Conservation (phyloP, 83 land plant species). For the Picea abies region DNA sequence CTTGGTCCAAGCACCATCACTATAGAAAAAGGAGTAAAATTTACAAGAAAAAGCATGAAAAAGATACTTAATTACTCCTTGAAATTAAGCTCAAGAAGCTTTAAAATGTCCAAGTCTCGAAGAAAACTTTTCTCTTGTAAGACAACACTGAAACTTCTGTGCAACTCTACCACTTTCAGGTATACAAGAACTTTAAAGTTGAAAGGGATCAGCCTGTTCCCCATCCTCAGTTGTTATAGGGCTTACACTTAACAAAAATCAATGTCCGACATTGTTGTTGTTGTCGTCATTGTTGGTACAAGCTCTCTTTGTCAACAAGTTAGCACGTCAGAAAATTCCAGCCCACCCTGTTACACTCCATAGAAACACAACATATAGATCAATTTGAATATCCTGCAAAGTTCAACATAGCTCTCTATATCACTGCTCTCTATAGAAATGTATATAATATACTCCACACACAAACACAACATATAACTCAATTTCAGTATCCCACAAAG, state of each 20-base stretch:
- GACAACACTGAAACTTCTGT: constrained; percentile 10
- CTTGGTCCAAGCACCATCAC: not conserved
- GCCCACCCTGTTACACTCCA: not conserved
- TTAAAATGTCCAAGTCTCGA: constrained; percentile 3
- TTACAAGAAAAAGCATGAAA: not conserved
- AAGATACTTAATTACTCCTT: constrained; percentile 5
- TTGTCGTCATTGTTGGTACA: not conserved
- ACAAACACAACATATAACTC: too few species aligned
- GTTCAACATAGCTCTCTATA: not conserved
- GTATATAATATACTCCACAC: too few species aligned
- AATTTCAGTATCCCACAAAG: too few species aligned
- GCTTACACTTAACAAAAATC: not conserved
- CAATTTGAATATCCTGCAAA: not conserved
- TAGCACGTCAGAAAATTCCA: not conserved
- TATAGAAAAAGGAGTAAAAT: not conserved
- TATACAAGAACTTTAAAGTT: not conserved
- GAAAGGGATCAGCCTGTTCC: not conserved
- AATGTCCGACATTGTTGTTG: not conserved
- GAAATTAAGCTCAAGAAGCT: constrained; percentile 3
- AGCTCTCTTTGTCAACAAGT: constrained; percentile 1
- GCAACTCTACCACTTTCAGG: not conserved
- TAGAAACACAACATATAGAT: not conserved
- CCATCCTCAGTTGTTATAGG: not conserved
- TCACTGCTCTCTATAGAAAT: too few species aligned
- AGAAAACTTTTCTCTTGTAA: constrained; percentile 1